Evolutionary conservation across 2,329 filamentous ascomycete species (phyloP), one percentile per base, ranked within the genome.

Genomic region (Aspergillus nomiae): DNA sequence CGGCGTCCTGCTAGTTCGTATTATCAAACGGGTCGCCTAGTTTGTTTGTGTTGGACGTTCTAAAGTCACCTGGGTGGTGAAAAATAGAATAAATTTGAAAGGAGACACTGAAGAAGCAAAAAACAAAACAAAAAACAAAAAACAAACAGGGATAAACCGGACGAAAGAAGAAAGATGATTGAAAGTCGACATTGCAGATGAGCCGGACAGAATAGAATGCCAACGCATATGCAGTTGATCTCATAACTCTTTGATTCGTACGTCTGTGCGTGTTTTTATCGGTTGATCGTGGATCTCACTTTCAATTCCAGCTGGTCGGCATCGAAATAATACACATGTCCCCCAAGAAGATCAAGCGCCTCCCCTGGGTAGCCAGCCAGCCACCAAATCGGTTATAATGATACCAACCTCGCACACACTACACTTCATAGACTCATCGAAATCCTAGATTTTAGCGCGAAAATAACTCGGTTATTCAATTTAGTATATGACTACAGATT

Each of bases 1-100:
- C 26, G 92, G 92, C 0, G 83, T 88, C 16, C 72, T 98, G 57
- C 78, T 98, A 63, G 87, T 97, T 34, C 89, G 88, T 75, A 85
- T 97, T 58, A 84, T 84, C 58, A 95, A 94, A 79, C 65, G 58
- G 4, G 34, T 64, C 43, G 50, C 54, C 12, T 69, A 60, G n/a
- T 4, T 51, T 50, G 28, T 38, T 58, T 32, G 36, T 45, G 14
- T 56, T 28, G 9, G 50, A 28, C 24, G 14, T 19, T n/a, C 32
- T 24, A 7, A 16, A 38, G 12, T 14, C 30, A 50, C 30, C 56
- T 19, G 43, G 10, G 41, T 32, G 56, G 41, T 41, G 50, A 28
- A 32, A 21, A 26, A 16, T 21, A 50, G 53, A 41, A 28, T 16
- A 24, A 55, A 38, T 26, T 19, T n/a, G 14, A 38, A 38, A 36